A percentile compares a stretch with the other conserved stretches of the same genome.
Evolutionary conservation across 2,329 filamentous ascomycete species (phyloP).

Genomic region (Talaromyces islandicus): DNA sequence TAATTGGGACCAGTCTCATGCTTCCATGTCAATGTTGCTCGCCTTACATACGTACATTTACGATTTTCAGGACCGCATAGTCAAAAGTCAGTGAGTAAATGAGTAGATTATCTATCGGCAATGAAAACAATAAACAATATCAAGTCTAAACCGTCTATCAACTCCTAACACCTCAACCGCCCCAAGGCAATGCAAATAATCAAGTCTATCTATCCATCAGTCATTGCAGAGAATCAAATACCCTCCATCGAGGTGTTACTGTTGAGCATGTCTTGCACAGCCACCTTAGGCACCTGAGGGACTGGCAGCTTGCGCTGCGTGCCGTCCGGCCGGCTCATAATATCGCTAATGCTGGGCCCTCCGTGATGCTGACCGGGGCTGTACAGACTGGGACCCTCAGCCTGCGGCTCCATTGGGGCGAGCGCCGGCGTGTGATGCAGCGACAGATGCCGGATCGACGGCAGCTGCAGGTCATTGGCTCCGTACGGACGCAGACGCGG

Average conservation of each 20-base stretch:
- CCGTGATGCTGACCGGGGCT: constrained; percentile 51
- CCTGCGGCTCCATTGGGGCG: constrained; percentile 64
- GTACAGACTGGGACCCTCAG: constrained; percentile 55
- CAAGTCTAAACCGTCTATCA: background rate
- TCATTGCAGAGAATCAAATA: constrained; percentile 18
- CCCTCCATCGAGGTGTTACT: constrained; percentile 67
- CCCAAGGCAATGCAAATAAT: background rate
- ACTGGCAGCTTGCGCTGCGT: constrained; percentile 86
- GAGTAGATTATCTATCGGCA: background rate
- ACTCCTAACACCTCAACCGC: background rate
- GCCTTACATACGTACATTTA: too few species aligned
- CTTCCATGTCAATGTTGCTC: too few species aligned
- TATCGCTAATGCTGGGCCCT: constrained; percentile 81
- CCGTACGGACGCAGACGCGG: constrained; percentile 78
- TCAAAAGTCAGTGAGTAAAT: background rate
- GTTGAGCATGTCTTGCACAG: constrained; percentile 76
- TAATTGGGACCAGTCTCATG: too few species aligned
- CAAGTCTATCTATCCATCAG: background rate
- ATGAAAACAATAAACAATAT: too few species aligned
- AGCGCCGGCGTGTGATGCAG: constrained; percentile 62
- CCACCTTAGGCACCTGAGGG: constrained; percentile 80
- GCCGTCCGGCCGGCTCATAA: constrained; percentile 83
- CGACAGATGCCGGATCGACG: constrained; percentile 71
- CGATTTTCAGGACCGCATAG: too few species aligned
- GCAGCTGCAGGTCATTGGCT: constrained; percentile 69